Evolutionary conservation across 2,329 filamentous ascomycete genomes (phyloP).

Genomic region (Colletotrichum tamarilloi): DNA sequence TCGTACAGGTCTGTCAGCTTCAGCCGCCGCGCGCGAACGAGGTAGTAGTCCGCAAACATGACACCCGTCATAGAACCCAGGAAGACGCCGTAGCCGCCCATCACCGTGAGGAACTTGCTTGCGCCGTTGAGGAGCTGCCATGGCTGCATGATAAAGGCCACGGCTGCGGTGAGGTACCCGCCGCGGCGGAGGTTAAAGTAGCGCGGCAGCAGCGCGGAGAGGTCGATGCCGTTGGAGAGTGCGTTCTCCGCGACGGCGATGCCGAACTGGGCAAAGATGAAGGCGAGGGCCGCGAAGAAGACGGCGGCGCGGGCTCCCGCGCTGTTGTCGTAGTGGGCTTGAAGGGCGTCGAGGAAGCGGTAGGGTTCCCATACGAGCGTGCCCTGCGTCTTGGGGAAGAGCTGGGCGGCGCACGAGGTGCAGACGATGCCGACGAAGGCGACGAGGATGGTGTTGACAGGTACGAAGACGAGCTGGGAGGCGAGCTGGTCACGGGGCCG

Average conservation of each 20-base stretch:
- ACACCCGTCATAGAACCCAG: conserved; percentile 49
- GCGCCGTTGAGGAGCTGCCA: conserved; percentile 39
- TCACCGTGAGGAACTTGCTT: conserved; percentile 43
- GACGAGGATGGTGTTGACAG: conserved; percentile 41
- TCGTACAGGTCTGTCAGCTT: conserved; percentile 50
- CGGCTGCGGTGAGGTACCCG: conserved; percentile 36
- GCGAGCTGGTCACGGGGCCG: conserved; percentile 42
- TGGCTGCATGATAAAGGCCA: conserved; percentile 40
- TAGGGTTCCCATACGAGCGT: conserved; percentile 44
- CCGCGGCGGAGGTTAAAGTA: conserved; percentile 36
- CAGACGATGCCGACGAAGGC: conserved; percentile 44
- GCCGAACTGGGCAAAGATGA: conserved; percentile 38
- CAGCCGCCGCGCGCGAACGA: conserved; percentile 46
- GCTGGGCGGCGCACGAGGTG: conserved; percentile 42
- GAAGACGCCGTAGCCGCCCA: conserved; percentile 47
- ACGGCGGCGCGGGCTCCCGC: conserved; percentile 34
- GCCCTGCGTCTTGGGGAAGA: conserved; percentile 39
- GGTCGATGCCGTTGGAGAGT: conserved; percentile 41
- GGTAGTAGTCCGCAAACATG: conserved; percentile 49
- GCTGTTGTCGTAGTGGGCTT: conserved; percentile 28
- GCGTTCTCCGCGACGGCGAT: conserved; percentile 38
- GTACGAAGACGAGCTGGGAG: conserved; percentile 43
- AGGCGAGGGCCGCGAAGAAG: conserved; percentile 38
- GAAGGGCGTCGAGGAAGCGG: conserved; percentile 41
- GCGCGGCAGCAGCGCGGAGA: conserved; percentile 43